phyloP scores from a whole-genome alignment of 345 rosid species.

The Euclidium syriacum region DNA sequence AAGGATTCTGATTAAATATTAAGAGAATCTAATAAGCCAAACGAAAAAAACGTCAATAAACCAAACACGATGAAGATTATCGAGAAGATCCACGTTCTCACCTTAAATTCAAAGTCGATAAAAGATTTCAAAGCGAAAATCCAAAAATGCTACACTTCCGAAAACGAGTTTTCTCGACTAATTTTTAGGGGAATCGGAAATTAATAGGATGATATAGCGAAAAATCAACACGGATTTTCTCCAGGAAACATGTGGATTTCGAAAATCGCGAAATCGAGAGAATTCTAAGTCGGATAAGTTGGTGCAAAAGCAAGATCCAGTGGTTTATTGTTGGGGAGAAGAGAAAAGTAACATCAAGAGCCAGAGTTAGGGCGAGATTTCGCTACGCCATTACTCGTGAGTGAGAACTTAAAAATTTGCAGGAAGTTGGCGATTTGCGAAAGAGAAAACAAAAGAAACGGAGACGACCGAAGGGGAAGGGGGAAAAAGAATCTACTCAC shows the following conservation, averaged over 20 bases:
- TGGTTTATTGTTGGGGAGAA: not conserved
- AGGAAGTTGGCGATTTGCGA: too few species aligned
- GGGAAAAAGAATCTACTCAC: not conserved
- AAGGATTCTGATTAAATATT: not conserved
- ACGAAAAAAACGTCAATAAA: not conserved
- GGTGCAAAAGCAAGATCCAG: constrained; percentile 1
- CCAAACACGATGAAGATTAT: not conserved
- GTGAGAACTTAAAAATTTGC: too few species aligned
- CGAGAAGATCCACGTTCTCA: constrained; percentile 11
- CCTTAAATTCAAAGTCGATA: not conserved
- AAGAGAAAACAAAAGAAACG: too few species aligned
- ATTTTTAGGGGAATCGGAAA: not conserved
- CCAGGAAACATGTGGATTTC: too few species aligned
- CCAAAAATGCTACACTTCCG: constrained; percentile 17
- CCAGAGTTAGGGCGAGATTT: not conserved
- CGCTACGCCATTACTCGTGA: not conserved
- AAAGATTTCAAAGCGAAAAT: not conserved
- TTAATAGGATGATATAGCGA: too few species aligned
- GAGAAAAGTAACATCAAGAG: too few species aligned
- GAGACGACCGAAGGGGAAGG: not conserved
- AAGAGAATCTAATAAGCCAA: not conserved
- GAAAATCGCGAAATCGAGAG: too few species aligned
- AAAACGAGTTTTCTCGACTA: constrained; percentile 8
- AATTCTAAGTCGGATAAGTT: not conserved
- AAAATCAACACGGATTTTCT: too few species aligned